Evolutionary conservation across 1,139 yeast genomes (phyloP), one percentile per base, ranked within the genome.

Genomic region (Waltiozyma sp.): DNA sequence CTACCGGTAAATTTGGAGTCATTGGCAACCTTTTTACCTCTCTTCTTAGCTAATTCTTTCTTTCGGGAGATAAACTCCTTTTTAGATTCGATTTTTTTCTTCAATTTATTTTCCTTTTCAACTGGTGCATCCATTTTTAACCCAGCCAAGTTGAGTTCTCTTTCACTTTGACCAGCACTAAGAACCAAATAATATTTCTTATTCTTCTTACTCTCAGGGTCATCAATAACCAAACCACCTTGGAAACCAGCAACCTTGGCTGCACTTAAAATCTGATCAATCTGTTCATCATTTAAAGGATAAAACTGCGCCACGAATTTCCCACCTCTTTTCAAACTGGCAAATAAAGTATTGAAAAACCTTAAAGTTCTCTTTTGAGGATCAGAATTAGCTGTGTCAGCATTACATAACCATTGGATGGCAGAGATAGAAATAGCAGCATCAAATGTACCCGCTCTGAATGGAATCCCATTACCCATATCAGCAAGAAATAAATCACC

Each of bases 401-500:
- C 98, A 60, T 91, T 91, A 68, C 97, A 87, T 39, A 91, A 74
- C 99, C 99, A 91, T 62, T 91, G 99, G 45, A 91, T 87, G 4
- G 94, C 98, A 40, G 95, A 84, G 52, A 91, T 87, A 19, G 95
- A 83, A 38, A 91, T 85, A 3, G 96, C 98, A 1, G 97, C 97
- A 64, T 93, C 99, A 60, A 91, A 91, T 0, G 95, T 75, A 43
- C 98, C 99, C 1, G 98, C 88, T 56, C 98, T 72, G 58, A 91
- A 91, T 8, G 98, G 98, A 4, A 93, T 73, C 23, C 98, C 98
- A 47, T 73, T 72, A 37, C 99, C 99, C 72, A 91, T 84, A 66
- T 91, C 99, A 37, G 87, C 81, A 46, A 89, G 67, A 59, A 93
- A 81, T 49, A 91, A 64, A 62, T 91, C 99, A 8, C 99, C 99